Percentiles rank a stretch among this genome's conserved stretches.
These are phyloP conservation scores for Ceratocystis huliohia DNA, from an alignment of 2,329 filamentous ascomycete species.

Conservation along the genomic window DNA sequence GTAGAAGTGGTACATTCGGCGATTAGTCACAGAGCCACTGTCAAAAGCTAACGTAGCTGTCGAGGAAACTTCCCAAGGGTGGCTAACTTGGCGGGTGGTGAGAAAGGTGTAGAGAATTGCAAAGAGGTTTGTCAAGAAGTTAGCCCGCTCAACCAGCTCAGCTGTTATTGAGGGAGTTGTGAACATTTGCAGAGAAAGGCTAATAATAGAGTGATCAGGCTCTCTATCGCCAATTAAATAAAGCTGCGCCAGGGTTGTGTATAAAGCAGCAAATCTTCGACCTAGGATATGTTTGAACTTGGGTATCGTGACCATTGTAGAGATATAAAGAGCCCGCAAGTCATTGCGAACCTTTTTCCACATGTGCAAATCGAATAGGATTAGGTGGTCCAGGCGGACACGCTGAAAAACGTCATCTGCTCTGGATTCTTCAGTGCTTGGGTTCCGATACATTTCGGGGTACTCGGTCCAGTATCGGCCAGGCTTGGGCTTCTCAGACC, in stretches of 20 bases:
- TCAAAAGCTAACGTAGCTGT: conserved; percentile 85
- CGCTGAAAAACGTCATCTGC: conserved; percentile 84
- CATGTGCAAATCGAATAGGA: conserved; percentile 85
- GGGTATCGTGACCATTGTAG: conserved; percentile 87
- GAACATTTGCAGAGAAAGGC: conserved; percentile 88
- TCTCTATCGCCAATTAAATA: conserved; percentile 94
- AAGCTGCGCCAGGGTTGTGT: conserved; percentile 83
- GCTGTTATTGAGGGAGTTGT: conserved; percentile 94
- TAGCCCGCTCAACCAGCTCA: conserved; percentile 86
- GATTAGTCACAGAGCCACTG: conserved; percentile 84
- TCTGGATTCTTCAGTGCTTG: conserved; percentile 47
- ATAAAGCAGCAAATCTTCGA: conserved; percentile 84
- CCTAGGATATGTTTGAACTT: conserved; percentile 92
- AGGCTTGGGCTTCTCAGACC: conserved; percentile 39
- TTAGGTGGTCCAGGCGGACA: conserved; percentile 83
- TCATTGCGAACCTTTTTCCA: conserved; percentile 94
- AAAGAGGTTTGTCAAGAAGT: conserved; percentile 89
- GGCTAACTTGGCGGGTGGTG: conserved; percentile 88
- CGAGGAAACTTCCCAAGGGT: conserved; percentile 77
- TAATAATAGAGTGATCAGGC: conserved; percentile 96
- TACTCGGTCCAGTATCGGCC: conserved; percentile 79
- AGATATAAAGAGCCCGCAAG: conserved; percentile 86
- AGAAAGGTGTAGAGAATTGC: conserved; percentile 96
- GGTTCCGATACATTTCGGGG: conserved; percentile 55
- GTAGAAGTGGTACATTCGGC: conserved; percentile 96